Evolutionary conservation across 2,329 filamentous ascomycete genomes (phyloP).

Genomic region (Aspergillus viridinutans): DNA sequence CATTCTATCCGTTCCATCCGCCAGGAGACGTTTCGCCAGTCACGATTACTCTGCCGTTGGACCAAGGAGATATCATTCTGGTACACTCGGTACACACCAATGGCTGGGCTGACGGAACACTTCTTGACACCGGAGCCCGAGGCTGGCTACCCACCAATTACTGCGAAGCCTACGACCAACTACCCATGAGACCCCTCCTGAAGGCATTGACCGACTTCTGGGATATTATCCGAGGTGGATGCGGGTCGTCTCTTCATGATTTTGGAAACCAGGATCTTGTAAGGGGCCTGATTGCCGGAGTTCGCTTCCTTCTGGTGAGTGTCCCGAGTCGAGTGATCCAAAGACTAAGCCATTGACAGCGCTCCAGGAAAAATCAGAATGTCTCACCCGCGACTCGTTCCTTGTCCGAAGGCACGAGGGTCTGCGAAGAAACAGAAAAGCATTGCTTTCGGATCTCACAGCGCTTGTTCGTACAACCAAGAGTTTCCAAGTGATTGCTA

Average conservation of each 20-base stretch:
- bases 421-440: conserved; percentile 77
- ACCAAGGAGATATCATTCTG: conserved; percentile 85
- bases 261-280: conserved; percentile 93
- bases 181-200: conserved; percentile 77
- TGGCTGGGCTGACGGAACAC: conserved; percentile 95
- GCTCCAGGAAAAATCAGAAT: conserved; percentile 75
- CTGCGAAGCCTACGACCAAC: conserved; percentile 89
- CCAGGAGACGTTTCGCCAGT: conserved; percentile 71
- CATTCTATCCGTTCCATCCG: conserved; percentile 89
- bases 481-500: conserved; percentile 70
- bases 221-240: conserved; percentile 79
- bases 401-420: conserved; percentile 71
- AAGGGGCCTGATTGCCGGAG: conserved; percentile 87
- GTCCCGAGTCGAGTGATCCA: background rate
- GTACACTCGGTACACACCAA: conserved; percentile 97
- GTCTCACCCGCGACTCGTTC: conserved; percentile 74
- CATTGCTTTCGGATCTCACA: conserved; percentile 82
- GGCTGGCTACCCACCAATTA: conserved; percentile 99
- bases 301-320: conserved; percentile 81
- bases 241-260: conserved; percentile 68
- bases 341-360: conserved; percentile 3
- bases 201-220: conserved; percentile 87
- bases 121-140: conserved; percentile 76
- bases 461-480: conserved; percentile 86
- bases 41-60: conserved; percentile 82